Base-by-base conservation (phyloP, 1,284 basidiomycete genomes). In the Ustilago loliicola region DNA sequence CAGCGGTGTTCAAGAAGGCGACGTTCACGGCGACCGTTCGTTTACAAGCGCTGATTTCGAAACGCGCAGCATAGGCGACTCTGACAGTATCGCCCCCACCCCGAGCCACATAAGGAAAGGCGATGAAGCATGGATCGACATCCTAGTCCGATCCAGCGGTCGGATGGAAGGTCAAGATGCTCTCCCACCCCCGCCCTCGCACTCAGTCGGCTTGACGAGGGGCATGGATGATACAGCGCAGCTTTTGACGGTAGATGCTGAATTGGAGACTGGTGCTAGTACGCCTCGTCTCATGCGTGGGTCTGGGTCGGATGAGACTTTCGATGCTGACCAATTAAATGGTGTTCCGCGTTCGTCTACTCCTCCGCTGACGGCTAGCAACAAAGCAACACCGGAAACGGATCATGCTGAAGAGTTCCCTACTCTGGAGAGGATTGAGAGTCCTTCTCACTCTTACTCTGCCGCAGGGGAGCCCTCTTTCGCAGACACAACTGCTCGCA, bases 61-160 rank as follows among this genome's bases (percentile, higher is more conserved):
- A 60, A 81, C 80, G 38, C 62, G 73, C 32, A 81, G 77, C 30
- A 54, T 83, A 4, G 66, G 54, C 21, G 66, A 53, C 5, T 75
- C 72, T 23, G 57, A 13, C 11, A 66, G 66, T 45, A 21, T 60
- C 36, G 36, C 59, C 21, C 42, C 21, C 19, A 45, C 21, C 42
- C 19, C 42, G 34, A 53, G 36, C n/a, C 52, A 38, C 27, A 21
- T 54, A 23, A 62, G 64, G 36, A 76, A 69, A 0, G 7, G 36
- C 5, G 61, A 72, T n/a, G 81, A 83, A 45, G 63, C 74, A 1
- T 83, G 82, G 82, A 60, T 83, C 45, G 82, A 83, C 56, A 72
- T 83, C 45, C 21, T 80, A 60, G 53, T 81, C 40, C 69, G 70
- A 50, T 54, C 69, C 10, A 72, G 72, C 38, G 68, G 66, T 23